Conservation (phyloP, 2,329 filamentous ascomycete species). For the Zalaria obscura region DNA sequence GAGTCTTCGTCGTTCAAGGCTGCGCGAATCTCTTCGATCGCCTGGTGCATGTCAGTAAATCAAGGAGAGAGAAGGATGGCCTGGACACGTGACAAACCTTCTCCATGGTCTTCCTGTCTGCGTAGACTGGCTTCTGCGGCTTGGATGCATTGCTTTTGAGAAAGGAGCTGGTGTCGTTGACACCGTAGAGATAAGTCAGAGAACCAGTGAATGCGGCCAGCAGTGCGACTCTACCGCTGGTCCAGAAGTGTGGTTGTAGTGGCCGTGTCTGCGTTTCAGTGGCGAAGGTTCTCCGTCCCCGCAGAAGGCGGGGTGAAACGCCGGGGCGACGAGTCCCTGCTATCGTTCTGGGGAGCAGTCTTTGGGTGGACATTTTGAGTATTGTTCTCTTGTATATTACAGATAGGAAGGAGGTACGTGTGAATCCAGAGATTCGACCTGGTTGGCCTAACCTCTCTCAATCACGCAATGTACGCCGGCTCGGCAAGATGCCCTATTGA, state of each 20-base stretch:
- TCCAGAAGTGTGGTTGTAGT: conserved; percentile 24
- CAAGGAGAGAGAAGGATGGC: neutral
- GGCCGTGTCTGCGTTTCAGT: neutral
- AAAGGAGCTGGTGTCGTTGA: conserved; percentile 18
- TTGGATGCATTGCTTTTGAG: conserved; percentile 5
- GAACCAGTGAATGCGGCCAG: conserved; percentile 35
- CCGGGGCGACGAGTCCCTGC: too few relatives aligned
- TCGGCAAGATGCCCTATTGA: too few relatives aligned
- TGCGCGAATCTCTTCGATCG: conserved; percentile 39
- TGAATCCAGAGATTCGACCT: too few relatives aligned
- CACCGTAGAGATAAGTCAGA: conserved; percentile 37
- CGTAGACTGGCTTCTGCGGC: conserved; percentile 27
- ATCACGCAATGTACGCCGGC: too few relatives aligned
- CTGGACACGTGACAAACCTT: conserved; percentile 19
- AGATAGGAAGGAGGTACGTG: too few relatives aligned
- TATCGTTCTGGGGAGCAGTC: neutral
- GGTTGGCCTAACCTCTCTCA: too few relatives aligned
- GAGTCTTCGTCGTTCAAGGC: conserved; percentile 40
- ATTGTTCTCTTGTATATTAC: too few relatives aligned
- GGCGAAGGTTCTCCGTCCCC: neutral
- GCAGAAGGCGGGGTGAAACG: neutral
- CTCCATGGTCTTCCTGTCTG: conserved; percentile 36
- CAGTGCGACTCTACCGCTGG: conserved; percentile 31
- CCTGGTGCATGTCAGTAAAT: conserved; percentile 22
- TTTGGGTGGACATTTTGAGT: neutral